Evolutionary conservation across 116 monocot genomes (phyloP), one percentile per base, ranked within the genome.

Genomic region (Phalaenopsis hybrid): DNA sequence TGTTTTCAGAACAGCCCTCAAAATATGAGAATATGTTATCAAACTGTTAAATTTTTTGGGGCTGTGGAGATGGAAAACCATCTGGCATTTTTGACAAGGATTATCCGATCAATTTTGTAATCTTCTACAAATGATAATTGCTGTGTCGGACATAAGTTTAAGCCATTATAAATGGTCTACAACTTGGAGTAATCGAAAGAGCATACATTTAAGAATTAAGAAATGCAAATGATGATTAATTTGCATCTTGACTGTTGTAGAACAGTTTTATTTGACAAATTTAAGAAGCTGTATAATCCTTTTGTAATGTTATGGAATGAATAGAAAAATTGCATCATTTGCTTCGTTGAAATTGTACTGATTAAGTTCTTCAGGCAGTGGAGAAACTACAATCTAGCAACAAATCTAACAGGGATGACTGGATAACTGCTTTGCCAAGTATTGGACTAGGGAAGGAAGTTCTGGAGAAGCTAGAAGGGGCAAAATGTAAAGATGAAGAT

Each of bases 351-450:
- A 72, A 37, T 34, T 37, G 37, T 72, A 34, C 15, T 11, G 37
- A 72, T 0, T 1, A 5, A 72, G 34, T 23, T 79, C 33, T 81
- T 73, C 86, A 99, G 99, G 92, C 92, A 78, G 95, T 90, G 57
- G 92, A 92, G 46, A 82, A 99, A 81, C 49, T 95, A 81, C 92
- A 90, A 76, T 92, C 99, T 76, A 89, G 89, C 3, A 84, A 75
- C 57, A 85, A 85, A 49, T 92, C 94, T 5, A 90, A 90, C 77
- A 87, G 81, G 76, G 88, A 89, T 82, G 78, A 75, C 15, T 88
- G 89, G 92, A 87, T 89, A 86, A 93, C 78, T 78, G 95, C 95
- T 76, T 81, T 99, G 65, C 99, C 94, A 55, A 76, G 78, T 81
- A 74, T 91, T 83, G 99, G 99, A 17, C 89, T 93, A 75, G 90